Evolutionary conservation across 2,329 filamentous ascomycete genomes (phyloP), one percentile per base, ranked within the genome.

Genomic region (Juglanconis juglandina): DNA sequence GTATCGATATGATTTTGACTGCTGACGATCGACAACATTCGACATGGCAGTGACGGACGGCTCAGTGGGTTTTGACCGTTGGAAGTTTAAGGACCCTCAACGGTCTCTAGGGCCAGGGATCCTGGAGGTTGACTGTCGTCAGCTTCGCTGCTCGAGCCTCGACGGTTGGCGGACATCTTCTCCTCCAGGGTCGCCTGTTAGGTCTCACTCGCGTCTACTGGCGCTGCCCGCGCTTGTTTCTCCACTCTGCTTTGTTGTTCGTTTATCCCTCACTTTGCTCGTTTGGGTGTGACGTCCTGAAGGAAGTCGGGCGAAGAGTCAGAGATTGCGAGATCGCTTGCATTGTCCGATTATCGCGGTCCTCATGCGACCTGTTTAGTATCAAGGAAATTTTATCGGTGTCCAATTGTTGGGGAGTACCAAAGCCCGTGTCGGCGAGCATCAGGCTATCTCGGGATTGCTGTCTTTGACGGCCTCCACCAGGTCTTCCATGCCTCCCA

Each of bases 401-500:
- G 35, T 33, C 34, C 11, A 2, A 9, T 32, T 48, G 44, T 39
- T 34, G 44, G 33, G 7, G 39, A 30, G 14, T 10, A 34, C 34
- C 53, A 49, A n/a, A 33, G 24, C 8, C 35, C 35, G 44, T n/a
- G n/a, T 57, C 30, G 55, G 9, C 37, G 44, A 52, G 14, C 33
- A 37, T 67, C 61, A 70, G 59, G 68, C 69, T 65, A 76, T 72
- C 67, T 80, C 78, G 8, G 75, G 73, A 56, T 77, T 76, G 51
- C 75, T 71, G 39, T 78, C 76, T 66, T 77, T 77, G 53, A 82
- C 80, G 37, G 83, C 85, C 61, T 79, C 78, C 39, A 87, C 80
- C 63, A 88, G 69, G 62, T 82, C 83, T 53, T 86, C 81, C 75
- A 87, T 77, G 2, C 79, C 78, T 4, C 85, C 85, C 35, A 90